Evolutionary conservation across 1,284 basidiomycete genomes (phyloP).

Genomic region (Stygiomarasmius scandens): DNA sequence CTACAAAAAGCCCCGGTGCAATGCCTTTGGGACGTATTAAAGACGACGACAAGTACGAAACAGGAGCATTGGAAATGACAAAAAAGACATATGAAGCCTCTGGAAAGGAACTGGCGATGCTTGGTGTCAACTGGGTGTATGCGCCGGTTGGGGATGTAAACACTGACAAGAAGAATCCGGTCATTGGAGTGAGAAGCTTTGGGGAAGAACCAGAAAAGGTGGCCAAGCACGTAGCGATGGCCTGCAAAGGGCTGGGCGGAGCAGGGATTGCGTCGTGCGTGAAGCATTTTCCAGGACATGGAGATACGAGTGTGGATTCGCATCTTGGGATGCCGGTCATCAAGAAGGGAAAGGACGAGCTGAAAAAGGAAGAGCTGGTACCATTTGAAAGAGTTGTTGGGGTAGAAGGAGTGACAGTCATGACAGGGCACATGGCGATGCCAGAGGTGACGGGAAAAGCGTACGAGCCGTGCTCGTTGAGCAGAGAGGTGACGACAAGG

Average conservation of each 20-base stretch:
- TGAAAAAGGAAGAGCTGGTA: conserved; percentile 49
- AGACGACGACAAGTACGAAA: background rate
- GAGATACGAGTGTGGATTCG: conserved; percentile 71
- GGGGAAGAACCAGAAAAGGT: conserved; percentile 68
- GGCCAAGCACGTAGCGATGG: conserved; percentile 47
- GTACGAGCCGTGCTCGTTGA: conserved; percentile 60
- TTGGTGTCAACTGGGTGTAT: conserved; percentile 71
- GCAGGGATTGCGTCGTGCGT: conserved; percentile 58
- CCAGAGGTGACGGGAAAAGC: conserved; percentile 52
- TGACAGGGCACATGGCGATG: conserved; percentile 74
- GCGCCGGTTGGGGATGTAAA: conserved; percentile 74
- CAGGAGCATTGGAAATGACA: conserved; percentile 36
- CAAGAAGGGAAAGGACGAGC: conserved; percentile 36
- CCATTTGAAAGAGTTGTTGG: conserved; percentile 51
- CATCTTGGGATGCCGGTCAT: conserved; percentile 69
- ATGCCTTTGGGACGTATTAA: conserved; percentile 68
- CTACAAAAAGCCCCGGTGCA: conserved; percentile 58
- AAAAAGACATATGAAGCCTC: conserved; percentile 50
- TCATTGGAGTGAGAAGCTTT: conserved; percentile 73
- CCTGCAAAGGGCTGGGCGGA: conserved; percentile 48
- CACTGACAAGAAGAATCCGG: conserved; percentile 65
- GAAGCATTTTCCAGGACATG: conserved; percentile 77
- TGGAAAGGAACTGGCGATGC: conserved; percentile 57
- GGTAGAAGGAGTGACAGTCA: conserved; percentile 43
- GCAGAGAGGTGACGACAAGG: conserved; percentile 51